Base-by-base conservation (phyloP, 352 stramenopile species). In the Thraustochytrium sp. region DNA sequence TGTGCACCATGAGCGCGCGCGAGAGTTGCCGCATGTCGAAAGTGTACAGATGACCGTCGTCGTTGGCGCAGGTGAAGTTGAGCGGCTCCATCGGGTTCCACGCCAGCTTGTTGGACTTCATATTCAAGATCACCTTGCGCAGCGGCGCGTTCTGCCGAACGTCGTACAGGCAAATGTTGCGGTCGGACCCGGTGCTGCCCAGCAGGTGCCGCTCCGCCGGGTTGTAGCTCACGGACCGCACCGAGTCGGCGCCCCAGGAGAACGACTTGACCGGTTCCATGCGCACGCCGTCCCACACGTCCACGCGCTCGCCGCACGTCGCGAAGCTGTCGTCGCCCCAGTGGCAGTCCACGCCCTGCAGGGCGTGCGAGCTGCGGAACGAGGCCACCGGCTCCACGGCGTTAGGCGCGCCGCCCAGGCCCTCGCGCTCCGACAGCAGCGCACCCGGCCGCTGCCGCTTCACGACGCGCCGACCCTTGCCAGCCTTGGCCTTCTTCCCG, bases 11-110 rank as follows among this genome's bases (percentile, higher is more conserved):
- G 1, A 86, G 89, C 3, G 91, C 90, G 56, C 91, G 87, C 48
- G 94, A 86, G 82, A 99, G 91, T 86, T 98, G 98, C 86, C 97
- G 91, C 93, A 99, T 98, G 90, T 99, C 97, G 88, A 99, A 99
- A 38, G 94, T 98, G 90, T 99, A 99, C 56, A 97, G 86, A 85
- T 99, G 98, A 89, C 97, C 94, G 89, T 99, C 97, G 90, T 99
- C 97, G 89, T 98, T 99, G 59, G 95, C 97, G 44, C 98, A 95
- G 59, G 95, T 97, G 88, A 99, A 99, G 87, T 99, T 98, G 89
- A 98, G 97, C 3, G 97, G 97, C 89, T 98, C 95, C 88, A 96
- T 95, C 34, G 97, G 97, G 90, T 99, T 99, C 97, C 97, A 99
- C 82, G 97, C 96, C 23, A 99, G 86, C 82, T 93, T 95, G 85